Evolutionary conservation across 257 asterid genomes (phyloP).

Genomic region (Gardenia jasminoides): DNA sequence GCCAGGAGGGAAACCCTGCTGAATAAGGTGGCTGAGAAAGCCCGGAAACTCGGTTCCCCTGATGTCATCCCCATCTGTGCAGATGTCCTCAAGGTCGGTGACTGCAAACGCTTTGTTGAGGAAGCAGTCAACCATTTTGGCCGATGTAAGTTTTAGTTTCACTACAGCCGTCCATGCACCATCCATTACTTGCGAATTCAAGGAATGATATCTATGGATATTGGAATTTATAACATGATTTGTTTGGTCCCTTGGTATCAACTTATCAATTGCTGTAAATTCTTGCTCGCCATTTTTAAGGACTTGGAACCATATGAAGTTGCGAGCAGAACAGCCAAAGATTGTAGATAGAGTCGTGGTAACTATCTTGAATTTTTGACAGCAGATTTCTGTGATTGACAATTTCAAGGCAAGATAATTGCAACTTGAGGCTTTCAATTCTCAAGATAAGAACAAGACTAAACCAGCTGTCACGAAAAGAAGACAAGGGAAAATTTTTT

Average conservation of each 20-base stretch:
- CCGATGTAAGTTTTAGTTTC: constrained; percentile 27
- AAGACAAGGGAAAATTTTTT: too few species aligned
- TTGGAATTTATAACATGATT: not conserved
- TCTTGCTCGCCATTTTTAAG: not conserved
- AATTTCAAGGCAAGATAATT: too few species aligned
- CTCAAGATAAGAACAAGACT: too few species aligned
- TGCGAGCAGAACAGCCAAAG: too few species aligned
- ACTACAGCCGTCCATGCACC: not conserved
- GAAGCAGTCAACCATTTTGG: constrained; percentile 59
- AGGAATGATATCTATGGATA: too few species aligned
- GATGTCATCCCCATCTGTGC: constrained; percentile 44
- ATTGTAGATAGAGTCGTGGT: too few species aligned
- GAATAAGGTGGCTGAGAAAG: constrained; percentile 50
- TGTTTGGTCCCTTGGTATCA: not conserved
- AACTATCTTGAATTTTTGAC: too few species aligned
- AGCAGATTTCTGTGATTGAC: too few species aligned
- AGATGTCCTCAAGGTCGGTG: constrained; percentile 49
- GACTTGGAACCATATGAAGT: not conserved
- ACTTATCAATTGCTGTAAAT: too few species aligned
- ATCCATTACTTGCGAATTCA: too few species aligned
- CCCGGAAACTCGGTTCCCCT: constrained; percentile 47
- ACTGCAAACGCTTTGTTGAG: constrained; percentile 51
- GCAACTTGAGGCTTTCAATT: too few species aligned
- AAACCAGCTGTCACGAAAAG: too few species aligned
- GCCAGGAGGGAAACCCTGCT: constrained; percentile 55